Evolutionary conservation across 1,139 yeast species (phyloP).

Genomic region (Sugiyamaella pinicola): DNA sequence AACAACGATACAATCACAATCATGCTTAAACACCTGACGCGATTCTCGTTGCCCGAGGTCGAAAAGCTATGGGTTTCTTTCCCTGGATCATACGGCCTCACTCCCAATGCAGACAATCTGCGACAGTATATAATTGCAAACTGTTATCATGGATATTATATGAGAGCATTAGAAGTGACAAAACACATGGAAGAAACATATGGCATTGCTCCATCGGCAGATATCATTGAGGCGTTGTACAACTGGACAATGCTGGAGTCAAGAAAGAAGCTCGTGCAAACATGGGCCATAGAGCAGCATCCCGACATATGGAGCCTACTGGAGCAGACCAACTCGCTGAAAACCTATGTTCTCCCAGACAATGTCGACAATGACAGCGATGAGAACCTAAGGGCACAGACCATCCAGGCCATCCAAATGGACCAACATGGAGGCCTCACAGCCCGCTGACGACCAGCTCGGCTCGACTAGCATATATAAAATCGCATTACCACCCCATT

Average conservation of each 20-base stretch:
- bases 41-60: conserved; percentile 58
- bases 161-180: conserved; percentile 59
- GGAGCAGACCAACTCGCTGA: conserved; percentile 46
- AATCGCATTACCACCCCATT: too few species aligned
- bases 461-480: too few species aligned
- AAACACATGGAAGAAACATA: conserved; percentile 52
- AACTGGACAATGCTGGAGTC: conserved; percentile 59
- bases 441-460: background rate
- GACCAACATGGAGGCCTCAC: background rate
- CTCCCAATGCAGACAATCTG: conserved; percentile 59
- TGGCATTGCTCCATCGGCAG: conserved; percentile 53
- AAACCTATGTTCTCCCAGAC: conserved; percentile 37
- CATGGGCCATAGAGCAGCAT: conserved; percentile 56
- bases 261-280: conserved; percentile 51
- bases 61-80: conserved; percentile 65
- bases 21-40: conserved; percentile 69
- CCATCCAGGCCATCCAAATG: conserved; percentile 7
- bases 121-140: conserved; percentile 71
- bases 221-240: conserved; percentile 59
- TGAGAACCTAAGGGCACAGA: conserved; percentile 18
- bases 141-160: conserved; percentile 66
- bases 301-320: conserved; percentile 53
- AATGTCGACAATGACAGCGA: conserved; percentile 38
- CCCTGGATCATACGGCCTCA: conserved; percentile 51
- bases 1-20: conserved; percentile 70